These are phyloP conservation scores for Fusarium penzigii DNA, from an alignment of 2,329 filamentous ascomycete species.

Conservation along the genomic window DNA sequence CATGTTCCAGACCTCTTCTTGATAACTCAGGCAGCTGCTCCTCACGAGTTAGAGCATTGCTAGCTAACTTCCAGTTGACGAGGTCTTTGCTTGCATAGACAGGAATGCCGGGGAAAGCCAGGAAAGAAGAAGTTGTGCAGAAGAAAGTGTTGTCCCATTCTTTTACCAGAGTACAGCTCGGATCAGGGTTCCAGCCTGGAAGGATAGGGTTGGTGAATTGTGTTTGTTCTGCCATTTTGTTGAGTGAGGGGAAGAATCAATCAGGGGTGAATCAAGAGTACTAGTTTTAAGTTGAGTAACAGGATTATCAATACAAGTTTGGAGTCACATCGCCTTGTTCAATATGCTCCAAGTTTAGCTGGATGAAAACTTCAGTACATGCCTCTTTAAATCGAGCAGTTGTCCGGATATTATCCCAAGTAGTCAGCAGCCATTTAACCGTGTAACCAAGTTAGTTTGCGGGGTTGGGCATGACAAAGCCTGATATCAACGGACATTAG, in stretches of 20 bases:
- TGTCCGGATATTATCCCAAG: not conserved
- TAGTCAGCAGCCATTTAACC: not conserved
- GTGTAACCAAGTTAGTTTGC: not conserved
- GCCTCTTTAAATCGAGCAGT: not conserved
- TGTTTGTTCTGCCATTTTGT: not conserved
- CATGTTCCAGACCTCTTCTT: slow-evolving; percentile 31
- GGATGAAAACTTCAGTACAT: no score
- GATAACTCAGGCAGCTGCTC: slow-evolving; percentile 40
- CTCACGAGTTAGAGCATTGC: slow-evolving; percentile 40
- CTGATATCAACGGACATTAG: no score
- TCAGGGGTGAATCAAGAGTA: no score
- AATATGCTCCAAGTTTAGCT: no score
- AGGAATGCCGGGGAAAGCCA: slow-evolving; percentile 51
- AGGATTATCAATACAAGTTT: no score
- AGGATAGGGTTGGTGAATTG: slow-evolving; percentile 43
- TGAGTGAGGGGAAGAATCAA: not conserved
- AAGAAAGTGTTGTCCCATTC: slow-evolving; percentile 46
- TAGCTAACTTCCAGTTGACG: slow-evolving; percentile 46
- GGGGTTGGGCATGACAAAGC: not conserved
- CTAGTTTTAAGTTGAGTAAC: no score
- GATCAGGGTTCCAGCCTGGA: slow-evolving; percentile 51
- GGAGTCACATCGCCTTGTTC: no score
- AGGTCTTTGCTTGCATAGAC: slow-evolving; percentile 53
- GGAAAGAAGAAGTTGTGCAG: slow-evolving; percentile 52
- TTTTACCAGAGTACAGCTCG: slow-evolving; percentile 41